Conservation (phyloP, 345 rosid species). For the Eucalyptus paniculata region DNA sequence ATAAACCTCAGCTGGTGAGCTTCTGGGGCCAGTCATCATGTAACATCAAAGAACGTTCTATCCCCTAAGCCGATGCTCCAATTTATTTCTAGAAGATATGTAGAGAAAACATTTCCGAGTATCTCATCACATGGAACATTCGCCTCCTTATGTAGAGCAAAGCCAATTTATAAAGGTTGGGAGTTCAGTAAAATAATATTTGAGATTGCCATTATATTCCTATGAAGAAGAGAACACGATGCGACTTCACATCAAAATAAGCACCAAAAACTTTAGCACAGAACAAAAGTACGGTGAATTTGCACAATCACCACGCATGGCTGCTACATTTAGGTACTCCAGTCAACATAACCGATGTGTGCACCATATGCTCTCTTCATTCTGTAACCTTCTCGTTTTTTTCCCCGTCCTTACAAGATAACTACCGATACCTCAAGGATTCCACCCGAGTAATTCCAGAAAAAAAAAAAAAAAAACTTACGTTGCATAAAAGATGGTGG, state of each 20-base stretch:
- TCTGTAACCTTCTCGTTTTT: background rate
- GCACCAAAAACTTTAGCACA: background rate
- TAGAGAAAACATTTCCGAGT: background rate
- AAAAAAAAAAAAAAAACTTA: conserved; percentile 14
- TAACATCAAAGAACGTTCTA: background rate
- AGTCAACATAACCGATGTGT: background rate
- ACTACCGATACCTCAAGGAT: background rate
- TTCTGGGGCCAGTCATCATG: background rate
- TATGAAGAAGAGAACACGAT: background rate
- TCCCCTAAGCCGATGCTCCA: background rate
- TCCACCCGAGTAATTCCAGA: background rate
- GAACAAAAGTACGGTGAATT: background rate
- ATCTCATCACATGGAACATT: background rate
- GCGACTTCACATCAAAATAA: background rate
- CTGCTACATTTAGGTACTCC: background rate
- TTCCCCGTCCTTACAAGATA: background rate
- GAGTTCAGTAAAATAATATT: background rate
- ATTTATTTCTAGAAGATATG: background rate
- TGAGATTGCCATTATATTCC: background rate
- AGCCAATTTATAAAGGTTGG: background rate
- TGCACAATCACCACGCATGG: background rate
- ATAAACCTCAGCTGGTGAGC: background rate
- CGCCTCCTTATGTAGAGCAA: background rate
- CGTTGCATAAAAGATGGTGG: conserved; percentile 74
- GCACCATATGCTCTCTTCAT: background rate